phyloP scores from a whole-genome alignment of 2,329 filamentous ascomycete species.

The Onygenales sp. region DNA sequence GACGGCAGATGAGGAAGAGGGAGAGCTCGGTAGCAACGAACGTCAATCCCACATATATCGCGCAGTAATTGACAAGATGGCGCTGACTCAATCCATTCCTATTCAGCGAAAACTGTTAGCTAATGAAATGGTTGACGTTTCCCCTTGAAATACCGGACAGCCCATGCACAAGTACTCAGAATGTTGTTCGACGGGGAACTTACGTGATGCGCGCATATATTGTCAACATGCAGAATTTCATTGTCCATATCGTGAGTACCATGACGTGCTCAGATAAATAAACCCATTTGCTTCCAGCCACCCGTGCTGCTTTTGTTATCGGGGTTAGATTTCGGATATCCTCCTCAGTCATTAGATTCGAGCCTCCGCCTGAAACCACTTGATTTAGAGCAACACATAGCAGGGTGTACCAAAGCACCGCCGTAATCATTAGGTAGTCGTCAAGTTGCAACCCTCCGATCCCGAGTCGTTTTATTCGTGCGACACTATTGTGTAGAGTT shows the following conservation, averaged over 20 bases:
- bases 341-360: constrained; percentile 48
- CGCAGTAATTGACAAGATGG: constrained; percentile 27
- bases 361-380: constrained; percentile 46
- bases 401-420: constrained; percentile 46
- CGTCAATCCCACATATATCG: constrained; percentile 34
- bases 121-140: neutral
- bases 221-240: constrained; percentile 45
- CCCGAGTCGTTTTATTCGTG: constrained; percentile 34
- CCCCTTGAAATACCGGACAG: neutral
- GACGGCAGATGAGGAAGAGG: constrained; percentile 43
- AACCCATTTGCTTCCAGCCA: constrained; percentile 52
- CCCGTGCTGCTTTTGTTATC: constrained; percentile 32
- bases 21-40: constrained; percentile 42
- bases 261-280: constrained; percentile 55
- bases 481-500: constrained; percentile 18
- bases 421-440: constrained; percentile 48
- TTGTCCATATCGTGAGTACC: constrained; percentile 43
- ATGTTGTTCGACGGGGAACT: constrained; percentile 2
- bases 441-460: constrained; percentile 44
- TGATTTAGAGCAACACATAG: constrained; percentile 46
- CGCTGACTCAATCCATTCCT: constrained; percentile 25
- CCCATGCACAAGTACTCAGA: neutral
- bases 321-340: constrained; percentile 39
- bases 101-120: neutral
- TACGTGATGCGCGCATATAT: constrained; percentile 45